Percentiles rank a stretch among this genome's conserved stretches.
These are phyloP conservation scores for Pseudognaphalium luteoalbum DNA, from an alignment of 129 eudicot genomes.

Conservation along the genomic window DNA sequence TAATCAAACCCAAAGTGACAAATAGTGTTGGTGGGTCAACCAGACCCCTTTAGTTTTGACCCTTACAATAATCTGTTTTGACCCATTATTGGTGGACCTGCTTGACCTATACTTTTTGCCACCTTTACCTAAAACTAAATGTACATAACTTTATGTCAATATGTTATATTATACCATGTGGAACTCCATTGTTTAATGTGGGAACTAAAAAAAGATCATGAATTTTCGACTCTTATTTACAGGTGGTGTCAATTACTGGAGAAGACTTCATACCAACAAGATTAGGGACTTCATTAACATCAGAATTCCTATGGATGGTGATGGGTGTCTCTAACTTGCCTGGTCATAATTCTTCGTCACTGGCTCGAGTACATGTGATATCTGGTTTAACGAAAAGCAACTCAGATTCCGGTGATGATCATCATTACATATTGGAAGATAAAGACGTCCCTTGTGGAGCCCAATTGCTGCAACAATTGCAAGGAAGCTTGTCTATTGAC, in stretches of 20 bases:
- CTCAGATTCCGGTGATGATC: background rate
- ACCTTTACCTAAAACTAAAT: background rate
- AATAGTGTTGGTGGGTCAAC: background rate
- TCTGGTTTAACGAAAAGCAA: conserved; percentile 38
- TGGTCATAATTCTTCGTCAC: conserved; percentile 38
- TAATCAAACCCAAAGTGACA: too few relatives aligned
- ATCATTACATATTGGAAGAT: background rate
- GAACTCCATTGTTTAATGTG: background rate
- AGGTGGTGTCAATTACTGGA: conserved; percentile 61
- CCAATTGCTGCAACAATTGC: conserved; percentile 57
- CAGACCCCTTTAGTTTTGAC: background rate
- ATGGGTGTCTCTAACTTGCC: conserved; percentile 80
- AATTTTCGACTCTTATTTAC: background rate
- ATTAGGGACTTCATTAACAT: conserved; percentile 46
- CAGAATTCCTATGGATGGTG: conserved; percentile 72
- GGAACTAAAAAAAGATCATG: background rate
- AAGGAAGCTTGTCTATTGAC: conserved; percentile 63
- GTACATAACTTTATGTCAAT: background rate
- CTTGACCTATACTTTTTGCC: background rate
- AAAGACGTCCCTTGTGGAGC: conserved; percentile 38
- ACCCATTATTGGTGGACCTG: background rate
- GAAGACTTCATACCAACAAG: conserved; percentile 87
- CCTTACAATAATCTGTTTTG: background rate
- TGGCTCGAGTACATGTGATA: conserved; percentile 65
- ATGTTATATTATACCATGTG: background rate